Evolutionary conservation across 2,329 filamentous ascomycete genomes (phyloP), one percentile per base, ranked within the genome.

Genomic region (Ceratocystis albifundus): DNA sequence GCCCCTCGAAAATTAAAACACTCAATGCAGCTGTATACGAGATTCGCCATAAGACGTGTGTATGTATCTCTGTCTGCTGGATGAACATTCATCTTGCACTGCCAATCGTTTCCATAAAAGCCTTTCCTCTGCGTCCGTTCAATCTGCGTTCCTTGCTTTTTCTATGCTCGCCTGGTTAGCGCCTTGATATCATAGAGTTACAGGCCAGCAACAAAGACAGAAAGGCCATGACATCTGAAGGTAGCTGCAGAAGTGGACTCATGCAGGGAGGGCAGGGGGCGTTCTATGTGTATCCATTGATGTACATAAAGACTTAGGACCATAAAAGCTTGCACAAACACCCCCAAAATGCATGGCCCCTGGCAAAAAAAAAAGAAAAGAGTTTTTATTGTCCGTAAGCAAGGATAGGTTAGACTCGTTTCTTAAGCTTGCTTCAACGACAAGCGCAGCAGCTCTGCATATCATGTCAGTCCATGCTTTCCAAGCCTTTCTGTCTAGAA

Each of bases 401-500:
- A 25, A 36, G 30, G 32, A 32, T 41, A 15, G 28, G 28, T 12
- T 59, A 59, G 28, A 8, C 8, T n/a, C 22, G 30, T 30, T 53
- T 10, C 55, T 59, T 59, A 36, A 59, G 55, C 55, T 36, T 59
- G 25, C 55, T 36, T 59, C 12, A 12, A 59, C 28, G 55, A 59
- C 28, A 7, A 36, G 32, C 28, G 10, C 36, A 41, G 36, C 36
- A 41, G 36, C 10, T 41, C 36, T 41, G 36, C 8, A 41, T 15
- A 15, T 32, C 3, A 36, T 59, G 55, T 20, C 55, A 36, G 55
- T 41, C 5, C 55, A 36, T 36, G 30, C 7, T 28, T 36, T 28
- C 15, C 55, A 15, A n/a, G 5, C 15, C 8, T 59, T 20, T n/a
- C 55, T 32, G 55, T 36, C 28, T n/a, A 59, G 48, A 53, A 36